Evolutionary conservation across 768 basidiomycete genomes (phyloP).

Genomic region (Tricholoma saponaceum): DNA sequence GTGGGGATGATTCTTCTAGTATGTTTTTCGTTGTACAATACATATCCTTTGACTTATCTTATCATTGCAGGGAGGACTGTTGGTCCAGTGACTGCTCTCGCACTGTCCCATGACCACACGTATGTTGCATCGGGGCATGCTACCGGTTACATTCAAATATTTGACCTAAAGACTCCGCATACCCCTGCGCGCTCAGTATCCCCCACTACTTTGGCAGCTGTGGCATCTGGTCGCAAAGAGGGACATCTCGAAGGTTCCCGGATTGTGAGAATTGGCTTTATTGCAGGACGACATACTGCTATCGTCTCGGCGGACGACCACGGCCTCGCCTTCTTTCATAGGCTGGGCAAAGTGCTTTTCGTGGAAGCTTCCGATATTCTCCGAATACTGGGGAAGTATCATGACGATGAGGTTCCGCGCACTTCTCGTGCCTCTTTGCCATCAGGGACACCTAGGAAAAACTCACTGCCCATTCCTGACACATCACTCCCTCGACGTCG

Average conservation of each 20-base stretch:
- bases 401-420: conserved; percentile 38
- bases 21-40: conserved; percentile 10
- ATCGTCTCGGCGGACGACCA: conserved; percentile 86
- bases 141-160: conserved; percentile 82
- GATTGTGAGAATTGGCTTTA: conserved; percentile 80
- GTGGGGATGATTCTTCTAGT: conserved; percentile 71
- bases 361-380: conserved; percentile 94
- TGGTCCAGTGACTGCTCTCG: conserved; percentile 84
- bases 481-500: conserved; percentile 37
- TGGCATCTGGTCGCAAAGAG: conserved; percentile 77
- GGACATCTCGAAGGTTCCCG: conserved; percentile 79
- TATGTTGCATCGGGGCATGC: conserved; percentile 87
- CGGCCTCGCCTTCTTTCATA: conserved; percentile 94
- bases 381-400: conserved; percentile 90
- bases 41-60: conserved; percentile 13
- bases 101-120: conserved; percentile 91
- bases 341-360: conserved; percentile 89
- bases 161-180: conserved; percentile 69
- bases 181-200: conserved; percentile 64
- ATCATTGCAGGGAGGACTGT: conserved; percentile 45
- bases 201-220: conserved; percentile 63
- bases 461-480: conserved; percentile 11
- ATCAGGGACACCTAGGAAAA: conserved; percentile 4
- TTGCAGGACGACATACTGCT: conserved; percentile 90
- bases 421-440: conserved; percentile 6